Base-by-base conservation (phyloP, 768 basidiomycete genomes). In the Trametes cubensis region DNA sequence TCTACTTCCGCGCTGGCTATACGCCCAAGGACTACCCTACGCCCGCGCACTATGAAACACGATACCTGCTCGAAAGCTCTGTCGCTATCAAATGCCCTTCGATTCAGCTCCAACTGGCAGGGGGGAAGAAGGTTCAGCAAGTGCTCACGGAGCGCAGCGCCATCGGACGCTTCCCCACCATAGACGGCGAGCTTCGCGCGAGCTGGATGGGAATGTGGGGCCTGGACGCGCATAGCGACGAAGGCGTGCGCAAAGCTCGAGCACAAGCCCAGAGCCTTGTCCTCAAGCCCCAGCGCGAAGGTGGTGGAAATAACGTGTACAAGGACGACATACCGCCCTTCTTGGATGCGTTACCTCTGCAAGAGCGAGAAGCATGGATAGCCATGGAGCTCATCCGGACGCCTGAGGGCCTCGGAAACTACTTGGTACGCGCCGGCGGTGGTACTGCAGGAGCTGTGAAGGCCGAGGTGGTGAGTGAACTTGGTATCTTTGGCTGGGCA, bases 251-350 rank as follows among this genome's bases (percentile, higher is more conserved):
- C 25, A 77, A 80, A 47, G 90, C 92, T 0, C 78, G 80, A 20
- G 72, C 75, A 11, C 65, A 77, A 15, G 80, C 86, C 0, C 71
- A 75, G 6, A 76, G 80, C 6, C 84, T 94, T 26, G 96, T 98
- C 2, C 81, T 99, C 50, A 99, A 99, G 73, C 96, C 96, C 0
- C 96, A 98, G 73, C 83, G 95, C n/a, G 96, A 99, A 78, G 96
- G 96, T 2, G 96, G 96, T 0, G 96, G 96, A 8, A 97, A 98
- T 69, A 99, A 99, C 68, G 83, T 98, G 25, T 98, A 98, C 76
- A 90, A 90, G 62, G 78, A 78, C 3, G 85, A 87, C 50, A 96
- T 98, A 51, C 92, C 91, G 0, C 65, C 78, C 0, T 94, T 94
- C 74, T 77, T 99, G 2, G 84, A 87, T 15, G 69, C 69, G 6